Evolutionary conservation across 306 rosid species (phyloP), one percentile per base, ranked within the genome.

Genomic region (Vicia villosa): DNA sequence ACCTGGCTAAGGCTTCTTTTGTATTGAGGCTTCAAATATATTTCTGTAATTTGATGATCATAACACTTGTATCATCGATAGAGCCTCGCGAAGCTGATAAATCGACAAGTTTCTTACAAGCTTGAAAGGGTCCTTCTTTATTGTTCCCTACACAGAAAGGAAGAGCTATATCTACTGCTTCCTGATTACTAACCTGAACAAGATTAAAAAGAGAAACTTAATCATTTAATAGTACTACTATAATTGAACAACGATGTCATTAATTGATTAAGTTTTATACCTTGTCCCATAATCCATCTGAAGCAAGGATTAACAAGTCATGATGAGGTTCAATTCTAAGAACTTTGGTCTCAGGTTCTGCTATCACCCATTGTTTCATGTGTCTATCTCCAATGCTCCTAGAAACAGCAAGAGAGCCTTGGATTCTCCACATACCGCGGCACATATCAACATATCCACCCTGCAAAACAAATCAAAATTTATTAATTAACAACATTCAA

Each of bases 251-350:
- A 43, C 28, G 19, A 8, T 43, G 20, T 2, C 63, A 19, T 55
- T 28, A 19, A 71, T 58, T 59, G 60, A 32, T 55, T 15, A 58
- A 13, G 67, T 60, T 16, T n/a, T 66, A 54, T 81, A 93, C 97
- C 91, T 85, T 94, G 73, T 94, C 99, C 99, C 99, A 94, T 67
- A 94, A 80, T 65, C 99, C 99, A 36, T 94, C 99, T 1, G 99
- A 94, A 74, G 99, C 99, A 76, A 94, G 70, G 74, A 94, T 87
- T 70, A 94, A 56, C 69, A 94, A 87, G 79, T 94, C 99, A 61
- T 88, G 85, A 26, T 85, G 82, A 32, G 92, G 81, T 77, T 80
- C 77, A 68, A 94, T 83, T 28, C 50, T 63, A 64, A 94, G 62
- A 32, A 86, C 74, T 69, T 70, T 89, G 42, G 87, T 94, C 77